A percentile compares a stretch with the other conserved stretches of the same genome.
These are phyloP conservation scores for Taphrina deformans DNA, from an alignment of 1,139 yeast genomes.

Conservation along the genomic window DNA sequence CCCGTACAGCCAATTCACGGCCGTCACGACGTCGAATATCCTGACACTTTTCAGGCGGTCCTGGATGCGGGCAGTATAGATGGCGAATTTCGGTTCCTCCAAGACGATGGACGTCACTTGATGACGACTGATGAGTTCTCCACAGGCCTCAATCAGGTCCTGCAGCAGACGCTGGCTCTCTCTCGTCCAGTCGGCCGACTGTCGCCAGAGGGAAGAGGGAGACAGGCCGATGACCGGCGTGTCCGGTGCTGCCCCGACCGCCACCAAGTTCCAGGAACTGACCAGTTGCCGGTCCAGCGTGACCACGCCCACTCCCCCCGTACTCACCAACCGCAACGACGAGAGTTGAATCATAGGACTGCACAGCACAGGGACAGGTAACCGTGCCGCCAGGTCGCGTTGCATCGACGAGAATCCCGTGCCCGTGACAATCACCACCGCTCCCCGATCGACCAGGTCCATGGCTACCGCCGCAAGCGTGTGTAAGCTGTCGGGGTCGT, in stretches of 20 bases:
- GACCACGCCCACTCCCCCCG: constrained; percentile 20
- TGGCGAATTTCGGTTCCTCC: constrained; percentile 29
- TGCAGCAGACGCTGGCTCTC: constrained; percentile 6
- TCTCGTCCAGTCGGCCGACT: not conserved
- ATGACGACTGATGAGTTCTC: constrained; percentile 11
- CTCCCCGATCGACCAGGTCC: constrained; percentile 28
- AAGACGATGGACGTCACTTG: constrained; percentile 9
- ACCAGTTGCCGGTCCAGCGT: constrained; percentile 28
- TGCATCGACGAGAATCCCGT: constrained; percentile 30
- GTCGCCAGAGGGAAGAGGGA: constrained; percentile 25
- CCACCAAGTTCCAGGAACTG: constrained; percentile 24
- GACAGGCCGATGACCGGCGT: constrained; percentile 27
- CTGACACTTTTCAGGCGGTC: constrained; percentile 4
- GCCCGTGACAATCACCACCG: constrained; percentile 26
- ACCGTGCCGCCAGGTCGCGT: constrained; percentile 11
- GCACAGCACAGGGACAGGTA: constrained; percentile 22
- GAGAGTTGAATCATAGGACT: constrained; percentile 26
- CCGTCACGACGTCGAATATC: constrained; percentile 27
- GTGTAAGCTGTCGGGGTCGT: constrained; percentile 25
- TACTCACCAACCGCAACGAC: constrained; percentile 13
- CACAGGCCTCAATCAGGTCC: constrained; percentile 22
- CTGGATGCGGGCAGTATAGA: constrained; percentile 9
- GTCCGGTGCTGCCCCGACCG: constrained; percentile 28
- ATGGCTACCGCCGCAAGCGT: constrained; percentile 10
- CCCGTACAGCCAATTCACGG: constrained; percentile 30